These are phyloP conservation scores for Claviceps purpurea DNA, from an alignment of 2,329 filamentous ascomycete species.

Conservation along the genomic window DNA sequence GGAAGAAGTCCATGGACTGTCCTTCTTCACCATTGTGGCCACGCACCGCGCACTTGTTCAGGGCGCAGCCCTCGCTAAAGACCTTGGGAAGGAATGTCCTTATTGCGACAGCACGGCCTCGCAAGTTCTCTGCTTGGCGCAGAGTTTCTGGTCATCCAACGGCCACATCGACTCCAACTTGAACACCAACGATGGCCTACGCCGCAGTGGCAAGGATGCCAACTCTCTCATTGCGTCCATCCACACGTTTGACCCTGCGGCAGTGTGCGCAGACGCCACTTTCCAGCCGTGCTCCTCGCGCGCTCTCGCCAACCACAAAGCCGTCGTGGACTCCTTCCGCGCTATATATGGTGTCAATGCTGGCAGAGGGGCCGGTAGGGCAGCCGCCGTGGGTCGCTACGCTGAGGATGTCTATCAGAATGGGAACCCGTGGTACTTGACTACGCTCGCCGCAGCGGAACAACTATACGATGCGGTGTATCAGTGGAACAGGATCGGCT, in stretches of 20 bases:
- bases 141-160: constrained; percentile 51
- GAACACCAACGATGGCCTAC: constrained; percentile 35
- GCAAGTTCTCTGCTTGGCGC: constrained; percentile 58
- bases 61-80: constrained; percentile 51
- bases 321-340: constrained; percentile 62
- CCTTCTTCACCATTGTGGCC: constrained; percentile 63
- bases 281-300: constrained; percentile 66
- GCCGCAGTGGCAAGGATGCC: constrained; percentile 55
- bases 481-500: constrained; percentile 52
- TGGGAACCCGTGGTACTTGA: constrained; percentile 73
- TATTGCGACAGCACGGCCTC: constrained; percentile 53
- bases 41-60: constrained; percentile 58
- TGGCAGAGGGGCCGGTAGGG: constrained; percentile 44
- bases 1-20: constrained; percentile 67
- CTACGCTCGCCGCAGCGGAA: constrained; percentile 65
- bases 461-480: constrained; percentile 66
- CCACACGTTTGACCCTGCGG: constrained; percentile 54
- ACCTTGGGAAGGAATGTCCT: constrained; percentile 45
- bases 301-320: constrained; percentile 64
- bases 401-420: constrained; percentile 61
- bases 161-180: constrained; percentile 59
- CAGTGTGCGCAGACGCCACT: constrained; percentile 52
- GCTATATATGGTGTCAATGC: constrained; percentile 56
- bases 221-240: constrained; percentile 57
- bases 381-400: constrained; percentile 53